Percentiles rank a stretch among this genome's conserved stretches.
These are phyloP conservation scores for Solanum chilense DNA, from an alignment of 257 asterid genomes.

Conservation along the genomic window DNA sequence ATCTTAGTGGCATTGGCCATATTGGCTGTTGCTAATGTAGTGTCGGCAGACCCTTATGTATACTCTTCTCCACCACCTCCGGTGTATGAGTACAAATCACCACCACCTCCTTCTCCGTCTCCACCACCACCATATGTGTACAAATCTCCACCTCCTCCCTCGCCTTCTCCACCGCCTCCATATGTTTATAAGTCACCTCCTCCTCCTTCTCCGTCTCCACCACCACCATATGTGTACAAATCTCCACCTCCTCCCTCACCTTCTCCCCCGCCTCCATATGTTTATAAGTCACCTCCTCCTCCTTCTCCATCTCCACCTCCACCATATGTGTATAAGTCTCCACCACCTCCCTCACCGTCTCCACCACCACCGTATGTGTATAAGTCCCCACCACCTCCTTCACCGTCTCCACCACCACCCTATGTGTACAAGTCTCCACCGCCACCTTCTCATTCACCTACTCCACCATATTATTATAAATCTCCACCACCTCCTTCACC, in stretches of 20 bases:
- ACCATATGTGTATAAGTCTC: background rate
- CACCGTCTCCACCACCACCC: background rate
- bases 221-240: background rate
- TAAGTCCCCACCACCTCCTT: constrained; percentile 4
- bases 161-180: background rate
- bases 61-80: constrained; percentile 12
- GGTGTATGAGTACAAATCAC: background rate
- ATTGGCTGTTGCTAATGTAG: background rate
- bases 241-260: background rate
- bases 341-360: background rate
- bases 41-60: constrained; percentile 4
- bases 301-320: background rate
- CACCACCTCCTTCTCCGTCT: background rate
- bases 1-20: constrained; percentile 7
- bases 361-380: background rate
- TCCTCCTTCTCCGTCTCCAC: background rate
- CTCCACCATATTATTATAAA: background rate
- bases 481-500: constrained; percentile 3
- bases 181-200: background rate
- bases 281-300: background rate
- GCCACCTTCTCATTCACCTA: background rate
- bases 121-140: constrained; percentile 3
- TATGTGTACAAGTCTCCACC: constrained; percentile 8
- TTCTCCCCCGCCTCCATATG: background rate
- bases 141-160: background rate